Percentiles rank a stretch among this genome's conserved stretches.
Conservation (phyloP, 2,329 filamentous ascomycete genomes). For the Zalaria obscura region DNA sequence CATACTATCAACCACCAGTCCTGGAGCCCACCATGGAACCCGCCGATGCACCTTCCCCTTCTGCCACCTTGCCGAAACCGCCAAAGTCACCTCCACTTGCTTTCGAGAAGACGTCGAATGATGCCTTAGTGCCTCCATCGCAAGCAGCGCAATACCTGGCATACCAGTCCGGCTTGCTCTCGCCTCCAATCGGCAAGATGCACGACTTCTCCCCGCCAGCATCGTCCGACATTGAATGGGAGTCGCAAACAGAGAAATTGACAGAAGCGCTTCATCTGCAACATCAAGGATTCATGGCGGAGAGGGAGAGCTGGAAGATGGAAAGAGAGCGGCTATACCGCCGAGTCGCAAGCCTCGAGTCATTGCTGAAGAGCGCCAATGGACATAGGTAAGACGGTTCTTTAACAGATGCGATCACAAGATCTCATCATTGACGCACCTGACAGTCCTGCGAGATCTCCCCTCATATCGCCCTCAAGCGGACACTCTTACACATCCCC, state of each 20-base stretch:
- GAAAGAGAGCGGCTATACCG: slow-evolving; percentile 17
- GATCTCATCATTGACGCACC: slow-evolving; percentile 2
- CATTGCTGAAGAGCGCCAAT: slow-evolving; percentile 16
- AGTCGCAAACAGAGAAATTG: slow-evolving; percentile 20
- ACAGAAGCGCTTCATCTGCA: slow-evolving; percentile 15
- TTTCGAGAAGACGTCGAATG: slow-evolving; percentile 20
- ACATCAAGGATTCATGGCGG: slow-evolving; percentile 19
- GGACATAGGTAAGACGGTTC: slow-evolving; percentile 16
- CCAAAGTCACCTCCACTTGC: slow-evolving; percentile 21
- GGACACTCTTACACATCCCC: slow-evolving; percentile 9
- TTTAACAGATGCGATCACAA: neutral
- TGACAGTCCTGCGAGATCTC: slow-evolving; percentile 20
- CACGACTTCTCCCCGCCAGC: slow-evolving; percentile 4
- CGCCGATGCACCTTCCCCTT: neutral
- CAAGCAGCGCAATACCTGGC: slow-evolving; percentile 1
- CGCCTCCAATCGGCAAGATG: neutral
- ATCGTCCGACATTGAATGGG: slow-evolving; percentile 10
- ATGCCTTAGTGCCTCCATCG: slow-evolving; percentile 15
- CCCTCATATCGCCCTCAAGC: slow-evolving; percentile 15
- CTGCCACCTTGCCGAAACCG: slow-evolving; percentile 3
- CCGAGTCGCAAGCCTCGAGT: slow-evolving; percentile 19
- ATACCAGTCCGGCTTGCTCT: slow-evolving; percentile 2
- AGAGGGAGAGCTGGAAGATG: slow-evolving; percentile 18
- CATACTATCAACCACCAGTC: too few relatives aligned
- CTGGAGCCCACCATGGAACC: too few relatives aligned